Evolutionary conservation across 2,329 filamentous ascomycete genomes (phyloP), one percentile per base, ranked within the genome.

Genomic region (Rhinocladiella mackenziei): DNA sequence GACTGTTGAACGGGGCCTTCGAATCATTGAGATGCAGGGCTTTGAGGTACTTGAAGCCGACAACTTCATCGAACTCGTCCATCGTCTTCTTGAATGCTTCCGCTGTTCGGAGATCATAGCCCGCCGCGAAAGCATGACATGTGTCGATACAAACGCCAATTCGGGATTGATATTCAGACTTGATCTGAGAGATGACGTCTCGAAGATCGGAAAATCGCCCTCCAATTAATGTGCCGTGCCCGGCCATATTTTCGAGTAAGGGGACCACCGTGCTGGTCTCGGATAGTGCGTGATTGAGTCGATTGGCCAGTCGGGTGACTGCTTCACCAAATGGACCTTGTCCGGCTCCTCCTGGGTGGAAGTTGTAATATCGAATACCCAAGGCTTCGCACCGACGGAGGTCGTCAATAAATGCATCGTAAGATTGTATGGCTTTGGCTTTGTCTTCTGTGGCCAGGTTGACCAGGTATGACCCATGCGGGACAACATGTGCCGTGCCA

Each of bases 111-210:
- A 98, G 67, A 63, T 98, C 92, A 63, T 97, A 92, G 4, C 92
- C 92, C 0, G 87, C 89, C 0, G 91, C 91, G 65, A 97, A 97
- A 46, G 89, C 82, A 66, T 98, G 92, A 67, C 92, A 98, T 0
- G 92, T 98, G 63, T 98, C 92, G 44, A 98, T 80, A 65, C 92
- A 98, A 13, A 98, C 89, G 33, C 91, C 92, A 2, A 98, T 83
- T 22, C 92, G 81, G 31, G 72, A 65, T 68, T 95, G 94, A 63
- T 94, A 80, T 15, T 89, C 77, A n/a, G 63, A 52, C 0, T 68
- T 67, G 17, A 97, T 78, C 6, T 81, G 73, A 10, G 76, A 76
- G 56, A 98, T 94, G 53, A 96, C 86, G 58, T 89, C 85, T 9
- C 83, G 76, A 34, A 98, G 75, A 58, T 98, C 91, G 62, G 89